phyloP scores from a whole-genome alignment of 805 yeast species.

The Metschnikowia vanudenii region DNA sequence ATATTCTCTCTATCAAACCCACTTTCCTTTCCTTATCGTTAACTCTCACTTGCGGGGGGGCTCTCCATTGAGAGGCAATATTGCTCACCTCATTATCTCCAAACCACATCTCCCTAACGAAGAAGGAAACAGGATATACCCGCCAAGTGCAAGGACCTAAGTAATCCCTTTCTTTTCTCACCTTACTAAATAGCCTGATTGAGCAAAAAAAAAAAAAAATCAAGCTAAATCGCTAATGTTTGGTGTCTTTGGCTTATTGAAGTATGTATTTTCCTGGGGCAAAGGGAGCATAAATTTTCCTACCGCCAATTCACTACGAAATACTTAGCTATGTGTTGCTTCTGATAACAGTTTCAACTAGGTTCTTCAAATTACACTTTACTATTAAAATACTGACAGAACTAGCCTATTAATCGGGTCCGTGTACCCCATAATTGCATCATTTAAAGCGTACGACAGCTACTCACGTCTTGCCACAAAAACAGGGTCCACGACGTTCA shows the following conservation, averaged over 20 bases:
- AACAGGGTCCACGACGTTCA: conserved; percentile 31
- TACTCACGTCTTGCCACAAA: conserved; percentile 32
- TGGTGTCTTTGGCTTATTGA: conserved; percentile 13
- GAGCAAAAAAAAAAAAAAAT: too few species aligned
- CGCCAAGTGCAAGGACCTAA: too few species aligned
- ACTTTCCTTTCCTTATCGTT: conserved; percentile 10
- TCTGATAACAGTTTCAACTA: too few species aligned
- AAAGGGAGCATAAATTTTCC: neutral
- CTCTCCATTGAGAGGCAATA: neutral
- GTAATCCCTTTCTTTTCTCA: too few species aligned
- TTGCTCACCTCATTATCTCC: neutral
- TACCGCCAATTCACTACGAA: neutral
- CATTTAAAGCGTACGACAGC: conserved; percentile 54
- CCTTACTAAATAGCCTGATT: too few species aligned
- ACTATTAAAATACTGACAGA: conserved; percentile 9
- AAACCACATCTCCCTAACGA: neutral
- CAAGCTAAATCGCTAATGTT: conserved; percentile 8
- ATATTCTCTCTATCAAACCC: neutral
- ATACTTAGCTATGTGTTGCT: too few species aligned
- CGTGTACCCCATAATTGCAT: conserved; percentile 58
- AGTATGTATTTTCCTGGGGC: conserved; percentile 9
- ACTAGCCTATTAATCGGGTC: conserved; percentile 35
- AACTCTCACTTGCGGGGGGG: neutral
- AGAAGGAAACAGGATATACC: neutral
- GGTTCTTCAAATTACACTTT: neutral